Evolutionary conservation across 371 early-diverging fungal species (phyloP), one percentile per base, ranked within the genome.

Genomic region (Syncephalastrum racemosum): DNA sequence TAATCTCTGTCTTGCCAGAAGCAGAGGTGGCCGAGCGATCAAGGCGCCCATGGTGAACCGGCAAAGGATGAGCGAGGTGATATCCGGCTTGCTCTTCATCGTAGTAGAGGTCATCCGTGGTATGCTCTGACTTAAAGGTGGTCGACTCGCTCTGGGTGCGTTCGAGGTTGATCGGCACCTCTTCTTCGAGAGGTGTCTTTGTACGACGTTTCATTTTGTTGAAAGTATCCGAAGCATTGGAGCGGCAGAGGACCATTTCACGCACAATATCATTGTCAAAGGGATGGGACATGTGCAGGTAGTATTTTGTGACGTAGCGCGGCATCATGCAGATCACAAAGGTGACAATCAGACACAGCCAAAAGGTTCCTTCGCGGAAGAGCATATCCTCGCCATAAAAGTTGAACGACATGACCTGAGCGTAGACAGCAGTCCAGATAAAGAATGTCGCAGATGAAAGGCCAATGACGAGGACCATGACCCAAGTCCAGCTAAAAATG

Each of bases 401-500:
- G 19, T 62, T 60, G 47, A 66, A 74, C n/a, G 69, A 58, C 64
- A 73, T 53, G 63, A 70, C 43, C 41, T 71, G 55, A 47, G 72
- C 69, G 52, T 82, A 87, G n/a, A 77, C 59, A 4, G 73, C 70
- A 0, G 83, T 73, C 74, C 84, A 90, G 7, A 74, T 65, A 25
- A 79, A 79, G 56, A 67, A 79, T 0, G 71, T 66, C 2, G 69
- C 68, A 46, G 82, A 73, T n/a, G 86, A 85, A 4, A 83, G 68
- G 48, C 75, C 57, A 27, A 86, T 88, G 25, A 86, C 82, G 0
- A 79, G 52, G 15, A 75, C 73, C 66, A 86, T 80, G 58, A 90
- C 67, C 82, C 88, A 93, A 0, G 91, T 89, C 93, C 93, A 95
- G 45, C 85, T 84, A 54, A 80, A 83, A 63, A 87, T 90, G 53